Evolutionary conservation across 495 filamentous ascomycete species (phyloP), one percentile per base, ranked within the genome.

Genomic region (Pseudotulostoma volvatum): DNA sequence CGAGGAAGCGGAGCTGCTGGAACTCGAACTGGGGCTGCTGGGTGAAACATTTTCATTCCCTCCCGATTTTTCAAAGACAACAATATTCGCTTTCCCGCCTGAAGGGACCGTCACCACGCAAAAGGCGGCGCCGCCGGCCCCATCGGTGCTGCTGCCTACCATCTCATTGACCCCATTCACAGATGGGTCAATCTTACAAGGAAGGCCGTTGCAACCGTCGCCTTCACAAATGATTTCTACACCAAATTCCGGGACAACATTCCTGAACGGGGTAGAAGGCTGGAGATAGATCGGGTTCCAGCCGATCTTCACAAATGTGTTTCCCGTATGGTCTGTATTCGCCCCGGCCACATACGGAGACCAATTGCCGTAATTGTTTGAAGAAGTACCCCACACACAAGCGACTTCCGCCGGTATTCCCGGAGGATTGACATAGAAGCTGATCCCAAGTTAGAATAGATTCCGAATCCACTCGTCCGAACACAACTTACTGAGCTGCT

Each of bases 341-440:
- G 78, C 79, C 36, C 83, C 83, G 20, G 76, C 75, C 42, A 84
- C 82, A 47, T 77, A 90, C 1, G 82, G 79, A 34, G 70, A 63
- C 83, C 83, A 90, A 61, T 90, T 87, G 35, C 83, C 83, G 40
- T 73, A 56, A 0, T 81, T 72, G 46, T 78, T 68, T 30, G 56
- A 59, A 18, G 61, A 62, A 38, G 66, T 71, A 38, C 81, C 77
- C 83, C 83, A 87, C 23, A 78, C 52, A 46, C 82, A 90, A 20
- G 68, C 80, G 21, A 75, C 65, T 9, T 66, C 67, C 11, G 63
- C 46, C 13, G 53, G 46, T 35, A 76, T 56, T 49, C 83, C 81
- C 14, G 82, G 83, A 5, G 77, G 66, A 57, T 87, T 87, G 65
- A 86, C 71, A 47, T 87, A 87, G 59, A 68, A 84, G 45, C 79